These are phyloP conservation scores for Colletotrichum tanaceti DNA, from an alignment of 2,329 filamentous ascomycete species.

Conservation along the genomic window DNA sequence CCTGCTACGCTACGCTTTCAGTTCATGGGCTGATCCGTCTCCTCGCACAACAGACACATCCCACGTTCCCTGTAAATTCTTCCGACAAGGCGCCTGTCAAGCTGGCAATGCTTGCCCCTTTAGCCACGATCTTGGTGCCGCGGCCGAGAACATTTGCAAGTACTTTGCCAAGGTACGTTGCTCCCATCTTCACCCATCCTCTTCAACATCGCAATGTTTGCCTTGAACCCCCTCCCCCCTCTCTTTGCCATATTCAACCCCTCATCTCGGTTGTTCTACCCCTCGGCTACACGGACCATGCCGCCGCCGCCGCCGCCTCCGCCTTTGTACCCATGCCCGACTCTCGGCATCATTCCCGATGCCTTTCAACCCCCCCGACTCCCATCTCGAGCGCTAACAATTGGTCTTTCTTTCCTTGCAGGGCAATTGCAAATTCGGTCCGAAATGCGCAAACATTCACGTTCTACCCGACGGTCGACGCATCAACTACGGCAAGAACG, in stretches of 20 bases:
- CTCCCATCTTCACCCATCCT: conserved; percentile 4
- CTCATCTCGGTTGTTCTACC: conserved; percentile 34
- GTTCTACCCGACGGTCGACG: conserved; percentile 92
- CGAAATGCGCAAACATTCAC: conserved; percentile 97
- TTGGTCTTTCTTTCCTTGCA: conserved; percentile 51
- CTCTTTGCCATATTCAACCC: conserved; percentile 32
- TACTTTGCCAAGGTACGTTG: conserved; percentile 93
- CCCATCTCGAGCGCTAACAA: conserved; percentile 20
- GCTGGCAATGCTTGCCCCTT: conserved; percentile 96
- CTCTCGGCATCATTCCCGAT: conserved; percentile 19
- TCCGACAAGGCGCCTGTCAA: conserved; percentile 94
- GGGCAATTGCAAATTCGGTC: conserved; percentile 99
- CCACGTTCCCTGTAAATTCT: conserved; percentile 99
- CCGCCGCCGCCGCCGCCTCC: neutral
- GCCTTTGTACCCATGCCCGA: conserved; percentile 11
- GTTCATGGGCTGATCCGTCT: conserved; percentile 36
- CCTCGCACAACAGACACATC: conserved; percentile 76
- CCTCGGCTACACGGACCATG: conserved; percentile 35
- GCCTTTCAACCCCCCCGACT: conserved; percentile 16
- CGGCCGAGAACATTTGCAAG: conserved; percentile 93
- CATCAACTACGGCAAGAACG: conserved; percentile 82
- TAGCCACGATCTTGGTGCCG: conserved; percentile 88
- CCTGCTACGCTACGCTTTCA: conserved; percentile 31
- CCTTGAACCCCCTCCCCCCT: neutral
- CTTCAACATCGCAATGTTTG: neutral